Conservation (phyloP, 1,284 basidiomycete genomes). For the Porphyrellus sp. region DNA sequence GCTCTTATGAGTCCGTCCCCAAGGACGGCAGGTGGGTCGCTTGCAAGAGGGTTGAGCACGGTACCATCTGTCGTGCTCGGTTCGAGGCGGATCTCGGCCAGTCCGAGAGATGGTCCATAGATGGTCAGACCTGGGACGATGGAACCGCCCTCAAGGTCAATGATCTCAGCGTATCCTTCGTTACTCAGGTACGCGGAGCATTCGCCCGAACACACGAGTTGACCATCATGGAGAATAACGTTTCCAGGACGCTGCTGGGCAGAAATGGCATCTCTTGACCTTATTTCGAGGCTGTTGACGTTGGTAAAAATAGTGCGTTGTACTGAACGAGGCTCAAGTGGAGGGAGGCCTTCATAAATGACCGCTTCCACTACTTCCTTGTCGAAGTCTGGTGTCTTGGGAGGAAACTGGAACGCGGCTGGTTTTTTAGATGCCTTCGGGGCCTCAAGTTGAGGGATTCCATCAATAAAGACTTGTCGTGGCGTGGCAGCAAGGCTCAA, state of each 20-base stretch:
- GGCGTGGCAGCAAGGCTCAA: slow-evolving; percentile 51
- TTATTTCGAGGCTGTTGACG: slow-evolving; percentile 14
- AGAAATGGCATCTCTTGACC: slow-evolving; percentile 7
- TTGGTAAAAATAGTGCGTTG: slow-evolving; percentile 19
- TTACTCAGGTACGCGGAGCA: slow-evolving; percentile 23
- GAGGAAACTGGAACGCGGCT: slow-evolving; percentile 33
- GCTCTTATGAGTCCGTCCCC: slow-evolving; percentile 56
- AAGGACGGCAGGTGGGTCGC: slow-evolving; percentile 44
- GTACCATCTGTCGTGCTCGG: slow-evolving; percentile 64
- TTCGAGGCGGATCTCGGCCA: slow-evolving; percentile 67
- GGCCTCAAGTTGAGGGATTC: slow-evolving; percentile 53
- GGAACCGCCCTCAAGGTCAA: slow-evolving; percentile 47
- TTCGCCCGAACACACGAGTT: slow-evolving; percentile 40
- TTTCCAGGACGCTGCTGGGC: slow-evolving; percentile 27
- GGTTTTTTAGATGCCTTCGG: slow-evolving; percentile 36
- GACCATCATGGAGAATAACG: slow-evolving; percentile 47
- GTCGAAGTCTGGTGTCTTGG: slow-evolving; percentile 56
- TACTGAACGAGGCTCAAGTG: slow-evolving; percentile 42
- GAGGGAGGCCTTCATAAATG: slow-evolving; percentile 62
- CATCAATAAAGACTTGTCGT: slow-evolving; percentile 67
- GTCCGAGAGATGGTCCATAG: slow-evolving; percentile 58
- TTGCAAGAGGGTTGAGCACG: slow-evolving; percentile 49
- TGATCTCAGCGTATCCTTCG: slow-evolving; percentile 20
- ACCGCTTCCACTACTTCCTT: slow-evolving; percentile 51
- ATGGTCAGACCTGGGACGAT: slow-evolving; percentile 59